Conservation (phyloP, 2,329 filamentous ascomycete genomes). For the Trichophyton equinum region DNA sequence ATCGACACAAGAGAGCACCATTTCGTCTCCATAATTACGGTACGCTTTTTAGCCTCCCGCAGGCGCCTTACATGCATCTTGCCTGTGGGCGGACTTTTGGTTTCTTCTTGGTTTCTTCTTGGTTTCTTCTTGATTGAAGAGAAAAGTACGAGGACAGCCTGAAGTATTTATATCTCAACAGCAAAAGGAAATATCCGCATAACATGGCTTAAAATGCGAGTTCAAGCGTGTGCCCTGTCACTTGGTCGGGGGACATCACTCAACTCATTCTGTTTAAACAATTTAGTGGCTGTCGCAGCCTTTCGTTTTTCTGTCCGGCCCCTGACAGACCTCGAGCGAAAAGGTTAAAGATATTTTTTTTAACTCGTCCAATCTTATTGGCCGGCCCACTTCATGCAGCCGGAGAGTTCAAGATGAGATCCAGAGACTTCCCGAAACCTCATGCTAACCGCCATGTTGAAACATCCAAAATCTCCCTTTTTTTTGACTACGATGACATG, state of each 20-base stretch:
- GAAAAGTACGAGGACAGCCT: not conserved
- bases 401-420: not conserved
- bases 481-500: not conserved
- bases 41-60: not conserved
- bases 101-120: not conserved
- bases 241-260: not conserved
- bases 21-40: not conserved
- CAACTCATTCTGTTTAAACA: not conserved
- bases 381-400: not conserved
- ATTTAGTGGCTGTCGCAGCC: not conserved
- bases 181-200: not conserved
- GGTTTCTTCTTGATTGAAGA: not conserved
- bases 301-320: not conserved
- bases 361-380: not conserved
- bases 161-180: not conserved
- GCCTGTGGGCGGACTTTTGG: not conserved
- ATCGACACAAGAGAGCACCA: not conserved
- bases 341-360: not conserved
- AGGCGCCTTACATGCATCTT: not conserved
- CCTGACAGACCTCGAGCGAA: not conserved
- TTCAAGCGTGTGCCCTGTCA: not conserved
- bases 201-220: not conserved
- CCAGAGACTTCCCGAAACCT: constrained; percentile 2
- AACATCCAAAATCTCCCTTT: not conserved
- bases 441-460: not conserved